These are phyloP conservation scores for Flaveria bidentis DNA, from an alignment of 129 eudicot genomes.

Conservation along the genomic window DNA sequence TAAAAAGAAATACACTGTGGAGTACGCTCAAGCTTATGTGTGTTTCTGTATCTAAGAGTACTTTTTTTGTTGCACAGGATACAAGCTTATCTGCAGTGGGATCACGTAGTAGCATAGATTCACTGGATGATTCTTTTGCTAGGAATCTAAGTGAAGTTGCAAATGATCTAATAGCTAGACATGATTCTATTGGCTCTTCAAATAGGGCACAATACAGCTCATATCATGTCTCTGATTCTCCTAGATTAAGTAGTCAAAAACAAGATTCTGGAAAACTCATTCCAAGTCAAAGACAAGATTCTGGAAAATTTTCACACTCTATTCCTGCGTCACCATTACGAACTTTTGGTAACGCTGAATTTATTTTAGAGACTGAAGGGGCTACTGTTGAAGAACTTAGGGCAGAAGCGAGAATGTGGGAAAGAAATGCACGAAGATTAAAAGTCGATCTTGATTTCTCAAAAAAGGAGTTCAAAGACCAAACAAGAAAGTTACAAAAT, in stretches of 20 bases:
- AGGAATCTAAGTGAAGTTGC: slow-evolving; percentile 40
- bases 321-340: slow-evolving; percentile 49
- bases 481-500: slow-evolving; percentile 41
- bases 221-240: slow-evolving; percentile 43
- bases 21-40: slow-evolving; percentile 14
- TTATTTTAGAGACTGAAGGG: slow-evolving; percentile 42
- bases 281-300: slow-evolving; percentile 44
- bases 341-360: slow-evolving; percentile 38
- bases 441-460: slow-evolving; percentile 50
- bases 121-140: slow-evolving; percentile 62
- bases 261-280: slow-evolving; percentile 41
- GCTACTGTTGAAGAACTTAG: slow-evolving; percentile 49
- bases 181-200: slow-evolving; percentile 49
- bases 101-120: slow-evolving; percentile 64
- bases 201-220: slow-evolving; percentile 45
- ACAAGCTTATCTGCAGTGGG: slow-evolving; percentile 55
- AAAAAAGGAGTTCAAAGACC: slow-evolving; percentile 59
- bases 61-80: slow-evolving; percentile 48
- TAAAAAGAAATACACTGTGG: background rate
- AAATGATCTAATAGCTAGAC: slow-evolving; percentile 42
- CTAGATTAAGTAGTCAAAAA: slow-evolving; percentile 37
- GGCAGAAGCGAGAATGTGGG: slow-evolving; percentile 82
- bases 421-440: slow-evolving; percentile 64
- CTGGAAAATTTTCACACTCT: slow-evolving; percentile 38
- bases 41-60: slow-evolving; percentile 24